Percentiles rank a stretch among this genome's conserved stretches.
phyloP scores from a whole-genome alignment of 352 stramenopile genomes.

The Discostella stelligera region DNA sequence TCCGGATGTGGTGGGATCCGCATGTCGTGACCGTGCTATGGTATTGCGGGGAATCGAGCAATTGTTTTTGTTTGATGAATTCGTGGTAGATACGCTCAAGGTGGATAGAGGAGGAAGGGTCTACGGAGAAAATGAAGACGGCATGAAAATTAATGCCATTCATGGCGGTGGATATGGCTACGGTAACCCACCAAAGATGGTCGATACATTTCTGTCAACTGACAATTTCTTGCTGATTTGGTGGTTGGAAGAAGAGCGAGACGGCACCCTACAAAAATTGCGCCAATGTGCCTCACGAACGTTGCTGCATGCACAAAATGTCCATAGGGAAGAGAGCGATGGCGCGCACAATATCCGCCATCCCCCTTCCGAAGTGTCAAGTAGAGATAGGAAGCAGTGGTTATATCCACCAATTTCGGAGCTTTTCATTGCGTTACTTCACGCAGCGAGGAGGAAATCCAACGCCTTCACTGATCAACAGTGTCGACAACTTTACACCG shows the following conservation, averaged over 20 bases:
- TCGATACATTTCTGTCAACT: slow-evolving; percentile 57
- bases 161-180: not conserved
- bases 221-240: slow-evolving; percentile 66
- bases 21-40: slow-evolving; percentile 50
- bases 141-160: not conserved
- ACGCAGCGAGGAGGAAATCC: slow-evolving; percentile 64
- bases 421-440: slow-evolving; percentile 64
- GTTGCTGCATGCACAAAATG: slow-evolving; percentile 12
- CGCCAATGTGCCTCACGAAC: slow-evolving; percentile 38
- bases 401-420: slow-evolving; percentile 56
- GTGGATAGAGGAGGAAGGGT: too few relatives aligned
- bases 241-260: slow-evolving; percentile 69
- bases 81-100: slow-evolving; percentile 23
- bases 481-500: slow-evolving; percentile 51
- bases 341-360: not conserved
- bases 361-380: not conserved
- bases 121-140: slow-evolving; percentile 4
- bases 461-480: slow-evolving; percentile 35
- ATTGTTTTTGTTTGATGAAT: slow-evolving; percentile 72
- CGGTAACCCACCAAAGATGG: slow-evolving; percentile 31
- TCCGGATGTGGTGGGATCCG: slow-evolving; percentile 49
- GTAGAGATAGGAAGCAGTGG: slow-evolving; percentile 5
- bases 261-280: slow-evolving; percentile 47
- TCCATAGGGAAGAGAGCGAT: slow-evolving; percentile 1
- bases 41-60: slow-evolving; percentile 69